phyloP scores from a whole-genome alignment of 257 asterid species.

The Solanum lycopersicoides region DNA sequence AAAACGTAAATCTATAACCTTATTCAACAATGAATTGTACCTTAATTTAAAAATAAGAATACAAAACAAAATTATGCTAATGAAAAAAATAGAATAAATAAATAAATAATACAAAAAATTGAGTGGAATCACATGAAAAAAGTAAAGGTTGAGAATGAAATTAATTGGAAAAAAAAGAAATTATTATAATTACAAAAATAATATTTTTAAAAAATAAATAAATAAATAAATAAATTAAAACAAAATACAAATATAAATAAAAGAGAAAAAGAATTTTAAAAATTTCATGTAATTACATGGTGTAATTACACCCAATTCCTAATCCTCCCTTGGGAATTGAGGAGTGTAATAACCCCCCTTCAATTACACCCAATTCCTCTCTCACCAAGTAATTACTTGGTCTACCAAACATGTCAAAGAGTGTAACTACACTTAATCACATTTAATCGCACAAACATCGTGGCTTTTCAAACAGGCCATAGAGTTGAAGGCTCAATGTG shows the following conservation, averaged over 20 bases:
- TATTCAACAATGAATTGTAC: neutral
- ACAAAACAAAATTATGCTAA: neutral
- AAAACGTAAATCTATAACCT: neutral
- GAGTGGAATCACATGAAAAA: neutral
- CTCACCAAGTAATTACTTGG: neutral
- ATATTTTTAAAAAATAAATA: too few species aligned
- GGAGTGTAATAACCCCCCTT: neutral
- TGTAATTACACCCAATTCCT: neutral
- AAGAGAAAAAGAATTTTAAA: neutral
- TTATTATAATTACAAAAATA: neutral
- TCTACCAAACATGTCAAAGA: neutral
- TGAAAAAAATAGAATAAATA: neutral
- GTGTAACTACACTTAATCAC: neutral
- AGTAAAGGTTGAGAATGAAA: neutral
- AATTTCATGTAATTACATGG: too few species aligned
- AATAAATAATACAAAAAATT: too few species aligned
- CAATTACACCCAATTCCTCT: neutral
- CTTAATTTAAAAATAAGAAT: neutral
- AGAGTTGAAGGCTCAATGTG: neutral
- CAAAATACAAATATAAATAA: neutral
- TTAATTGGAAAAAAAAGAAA: too few species aligned
- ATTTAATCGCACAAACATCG: neutral
- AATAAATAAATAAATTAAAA: too few species aligned
- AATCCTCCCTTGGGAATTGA: neutral
- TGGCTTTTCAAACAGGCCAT: neutral